Percentiles rank a stretch among this genome's conserved stretches.
Evolutionary conservation across 1,139 yeast genomes (phyloP).

Genomic region (Kurtzmaniella quercitrusa): DNA sequence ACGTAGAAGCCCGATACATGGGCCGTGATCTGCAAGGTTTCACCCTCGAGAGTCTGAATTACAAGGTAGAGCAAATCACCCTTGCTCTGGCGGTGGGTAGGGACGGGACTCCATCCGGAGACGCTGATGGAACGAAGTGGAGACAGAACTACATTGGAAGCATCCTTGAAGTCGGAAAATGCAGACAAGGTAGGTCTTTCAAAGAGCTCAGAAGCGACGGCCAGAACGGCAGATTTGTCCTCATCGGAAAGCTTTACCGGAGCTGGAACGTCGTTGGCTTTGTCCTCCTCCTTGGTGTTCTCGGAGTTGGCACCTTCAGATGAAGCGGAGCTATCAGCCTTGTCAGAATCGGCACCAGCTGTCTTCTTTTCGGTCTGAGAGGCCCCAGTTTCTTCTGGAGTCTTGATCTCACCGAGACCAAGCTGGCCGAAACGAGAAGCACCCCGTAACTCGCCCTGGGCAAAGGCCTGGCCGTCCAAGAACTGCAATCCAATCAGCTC

Average conservation of each 20-base stretch:
- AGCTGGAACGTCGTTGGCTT: conserved; percentile 6
- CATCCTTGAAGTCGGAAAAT: conserved; percentile 17
- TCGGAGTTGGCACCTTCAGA: conserved; percentile 7
- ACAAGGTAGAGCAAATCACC: conserved; percentile 83
- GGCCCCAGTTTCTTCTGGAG: conserved; percentile 3
- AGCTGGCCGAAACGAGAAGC: conserved; percentile 27
- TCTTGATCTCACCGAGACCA: conserved; percentile 22
- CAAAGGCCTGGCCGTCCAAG: conserved; percentile 27
- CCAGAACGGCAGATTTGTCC: conserved; percentile 15
- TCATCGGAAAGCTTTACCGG: conserved; percentile 13
- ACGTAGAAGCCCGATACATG: conserved; percentile 75
- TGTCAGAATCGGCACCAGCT: conserved; percentile 7
- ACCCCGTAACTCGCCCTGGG: conserved; percentile 24
- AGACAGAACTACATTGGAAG: conserved; percentile 21
- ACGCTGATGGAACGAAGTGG: conserved; percentile 55
- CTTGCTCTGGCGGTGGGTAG: conserved; percentile 53
- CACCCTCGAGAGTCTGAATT: conserved; percentile 76
- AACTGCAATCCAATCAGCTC: conserved; percentile 43
- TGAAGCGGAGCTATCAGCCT: conserved; percentile 7
- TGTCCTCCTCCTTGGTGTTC: conserved; percentile 10
- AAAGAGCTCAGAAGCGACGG: conserved; percentile 8
- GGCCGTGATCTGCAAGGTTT: conserved; percentile 72
- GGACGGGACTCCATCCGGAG: conserved; percentile 89
- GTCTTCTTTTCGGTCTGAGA: conserved; percentile 8
- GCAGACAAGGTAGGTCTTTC: conserved; percentile 8